Conservation (phyloP, 2,329 filamentous ascomycete species). For the Exophiala dermatitidis region DNA sequence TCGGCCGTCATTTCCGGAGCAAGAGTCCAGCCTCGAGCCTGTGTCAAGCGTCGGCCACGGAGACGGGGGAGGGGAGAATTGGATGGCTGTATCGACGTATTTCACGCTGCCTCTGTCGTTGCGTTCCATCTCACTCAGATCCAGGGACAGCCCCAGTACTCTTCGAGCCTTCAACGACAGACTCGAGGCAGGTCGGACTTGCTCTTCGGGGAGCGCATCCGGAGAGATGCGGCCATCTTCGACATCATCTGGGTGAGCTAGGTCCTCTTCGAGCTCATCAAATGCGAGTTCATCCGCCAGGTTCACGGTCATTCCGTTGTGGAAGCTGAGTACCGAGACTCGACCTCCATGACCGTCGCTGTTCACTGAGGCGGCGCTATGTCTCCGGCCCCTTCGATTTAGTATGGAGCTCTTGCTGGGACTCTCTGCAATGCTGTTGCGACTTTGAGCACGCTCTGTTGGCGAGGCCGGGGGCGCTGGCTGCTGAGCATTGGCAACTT, state of each 20-base stretch:
- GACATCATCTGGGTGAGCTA: constrained; percentile 58
- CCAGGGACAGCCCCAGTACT: constrained; percentile 38
- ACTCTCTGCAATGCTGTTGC: constrained; percentile 24
- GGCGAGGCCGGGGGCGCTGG: constrained; percentile 29
- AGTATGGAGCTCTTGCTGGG: constrained; percentile 24
- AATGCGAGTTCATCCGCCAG: constrained; percentile 88
- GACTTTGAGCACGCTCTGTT: constrained; percentile 23
- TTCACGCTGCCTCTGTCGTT: constrained; percentile 29
- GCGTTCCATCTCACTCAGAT: constrained; percentile 31
- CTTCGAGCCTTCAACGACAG: constrained; percentile 40
- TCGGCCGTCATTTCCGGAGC: constrained; percentile 16
- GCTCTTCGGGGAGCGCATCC: constrained; percentile 39
- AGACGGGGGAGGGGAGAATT: constrained; percentile 76
- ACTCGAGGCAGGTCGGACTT: constrained; percentile 34
- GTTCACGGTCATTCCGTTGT: constrained; percentile 54
- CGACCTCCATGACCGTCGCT: constrained; percentile 53
- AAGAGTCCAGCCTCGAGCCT: constrained; percentile 47
- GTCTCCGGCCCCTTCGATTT: constrained; percentile 48
- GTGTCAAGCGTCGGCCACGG: constrained; percentile 44
- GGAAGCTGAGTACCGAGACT: constrained; percentile 61
- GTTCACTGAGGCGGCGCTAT: constrained; percentile 47
- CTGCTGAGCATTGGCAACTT: constrained; percentile 52
- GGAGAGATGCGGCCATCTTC: constrained; percentile 56
- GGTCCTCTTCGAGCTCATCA: constrained; percentile 63
- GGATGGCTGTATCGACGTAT: constrained; percentile 70